Evolutionary conservation across 2,329 filamentous ascomycete genomes (phyloP).

Genomic region (Paradendryphiella salina): DNA sequence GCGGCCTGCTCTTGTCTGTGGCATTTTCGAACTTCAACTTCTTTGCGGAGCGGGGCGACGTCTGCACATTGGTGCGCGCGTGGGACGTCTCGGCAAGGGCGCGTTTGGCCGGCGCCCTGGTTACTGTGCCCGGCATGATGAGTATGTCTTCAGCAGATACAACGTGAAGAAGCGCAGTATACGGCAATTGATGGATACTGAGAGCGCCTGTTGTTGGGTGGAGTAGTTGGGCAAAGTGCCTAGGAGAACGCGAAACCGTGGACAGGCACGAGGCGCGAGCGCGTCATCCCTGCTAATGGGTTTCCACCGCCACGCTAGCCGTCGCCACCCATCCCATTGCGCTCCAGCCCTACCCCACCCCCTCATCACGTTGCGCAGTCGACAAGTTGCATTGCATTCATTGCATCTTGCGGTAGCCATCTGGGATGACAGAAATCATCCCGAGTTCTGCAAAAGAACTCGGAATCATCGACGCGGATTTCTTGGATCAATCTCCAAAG

Average conservation of each 20-base stretch:
- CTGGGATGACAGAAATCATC: too few relatives aligned
- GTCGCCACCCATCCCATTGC: neutral
- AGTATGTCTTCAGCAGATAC: neutral
- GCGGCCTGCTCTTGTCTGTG: constrained; percentile 62
- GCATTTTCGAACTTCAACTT: constrained; percentile 77
- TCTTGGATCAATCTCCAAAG: too few relatives aligned
- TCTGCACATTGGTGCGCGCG: constrained; percentile 51
- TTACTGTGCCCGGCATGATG: constrained; percentile 42
- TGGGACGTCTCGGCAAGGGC: constrained; percentile 52
- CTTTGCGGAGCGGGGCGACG: constrained; percentile 63
- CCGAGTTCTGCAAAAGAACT: too few relatives aligned
- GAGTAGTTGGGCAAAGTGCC: constrained; percentile 24
- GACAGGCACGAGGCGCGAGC: constrained; percentile 36
- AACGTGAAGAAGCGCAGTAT: constrained; percentile 1
- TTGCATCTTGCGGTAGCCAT: too few relatives aligned
- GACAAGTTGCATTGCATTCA: too few relatives aligned
- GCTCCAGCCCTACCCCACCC: too few relatives aligned
- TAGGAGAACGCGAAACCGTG: constrained; percentile 29
- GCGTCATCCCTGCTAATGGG: constrained; percentile 36
- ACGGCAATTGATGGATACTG: constrained; percentile 1
- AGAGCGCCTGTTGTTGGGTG: constrained; percentile 23
- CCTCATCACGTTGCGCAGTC: too few relatives aligned
- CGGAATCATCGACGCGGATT: too few relatives aligned
- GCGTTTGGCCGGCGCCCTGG: constrained; percentile 50
- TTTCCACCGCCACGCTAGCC: constrained; percentile 15